Conservation (phyloP, 139 green algal species). For the Eudorina sp. region DNA sequence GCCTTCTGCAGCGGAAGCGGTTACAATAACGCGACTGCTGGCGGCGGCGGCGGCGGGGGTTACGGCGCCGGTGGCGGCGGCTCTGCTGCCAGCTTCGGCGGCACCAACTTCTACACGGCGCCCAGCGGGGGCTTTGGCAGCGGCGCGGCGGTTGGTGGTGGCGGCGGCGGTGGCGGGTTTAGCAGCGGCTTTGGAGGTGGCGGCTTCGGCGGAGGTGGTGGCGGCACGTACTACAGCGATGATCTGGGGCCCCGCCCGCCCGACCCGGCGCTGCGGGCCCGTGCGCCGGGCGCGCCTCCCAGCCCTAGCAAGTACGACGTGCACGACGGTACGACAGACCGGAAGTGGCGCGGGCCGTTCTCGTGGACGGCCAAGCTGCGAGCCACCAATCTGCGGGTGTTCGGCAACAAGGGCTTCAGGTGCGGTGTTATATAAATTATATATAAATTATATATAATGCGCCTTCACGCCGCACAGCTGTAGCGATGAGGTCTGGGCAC, state of each 20-base stretch:
- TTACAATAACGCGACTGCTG: background rate
- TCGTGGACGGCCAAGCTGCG: constrained; percentile 34
- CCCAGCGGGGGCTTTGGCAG: background rate
- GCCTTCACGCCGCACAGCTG: too few species aligned
- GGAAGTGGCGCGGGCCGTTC: constrained; percentile 32
- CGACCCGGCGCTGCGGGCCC: constrained; percentile 24
- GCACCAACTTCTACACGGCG: background rate
- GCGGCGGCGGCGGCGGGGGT: background rate
- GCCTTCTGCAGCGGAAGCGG: background rate
- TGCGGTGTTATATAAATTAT: background rate
- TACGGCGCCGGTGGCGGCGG: too few species aligned
- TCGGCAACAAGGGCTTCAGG: constrained; percentile 60
- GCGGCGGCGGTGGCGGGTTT: background rate
- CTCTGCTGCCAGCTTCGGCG: background rate
- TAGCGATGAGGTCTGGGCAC: too few species aligned
- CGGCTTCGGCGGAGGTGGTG: background rate
- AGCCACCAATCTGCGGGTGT: constrained; percentile 40
- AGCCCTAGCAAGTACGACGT: constrained; percentile 40
- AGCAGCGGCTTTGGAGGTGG: background rate
- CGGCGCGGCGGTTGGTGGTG: background rate
- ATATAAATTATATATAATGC: too few species aligned
- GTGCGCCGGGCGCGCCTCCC: constrained; percentile 10
- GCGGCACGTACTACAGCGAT: constrained; percentile 13
- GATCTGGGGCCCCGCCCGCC: constrained; percentile 32
- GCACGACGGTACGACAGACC: constrained; percentile 41